Conservation (phyloP, 2,329 filamentous ascomycete genomes). For the Lachnellula hyalina region DNA sequence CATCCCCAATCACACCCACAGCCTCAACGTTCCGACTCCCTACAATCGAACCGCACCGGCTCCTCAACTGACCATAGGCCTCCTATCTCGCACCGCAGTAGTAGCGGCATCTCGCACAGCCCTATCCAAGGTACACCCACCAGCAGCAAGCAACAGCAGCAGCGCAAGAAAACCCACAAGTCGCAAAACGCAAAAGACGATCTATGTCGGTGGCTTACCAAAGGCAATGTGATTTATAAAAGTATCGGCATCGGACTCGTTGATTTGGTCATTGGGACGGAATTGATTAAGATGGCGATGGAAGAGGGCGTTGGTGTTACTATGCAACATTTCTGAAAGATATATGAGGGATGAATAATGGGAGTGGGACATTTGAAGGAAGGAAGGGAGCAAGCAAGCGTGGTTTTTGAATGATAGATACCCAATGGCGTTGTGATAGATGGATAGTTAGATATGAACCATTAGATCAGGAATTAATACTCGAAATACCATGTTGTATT, state of each 20-base stretch:
- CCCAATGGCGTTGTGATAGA: no score
- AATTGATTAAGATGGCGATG: slow-evolving; percentile 51
- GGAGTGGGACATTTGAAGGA: background rate
- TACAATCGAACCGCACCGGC: no score
- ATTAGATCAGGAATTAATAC: no score
- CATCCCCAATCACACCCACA: no score
- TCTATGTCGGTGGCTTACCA: slow-evolving; percentile 49
- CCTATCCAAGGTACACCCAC: background rate
- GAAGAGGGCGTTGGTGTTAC: slow-evolving; percentile 49
- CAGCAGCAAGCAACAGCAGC: background rate
- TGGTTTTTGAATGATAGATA: no score
- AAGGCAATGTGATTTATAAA: slow-evolving; percentile 64
- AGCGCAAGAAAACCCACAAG: slow-evolving; percentile 12
- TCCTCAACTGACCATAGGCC: no score
- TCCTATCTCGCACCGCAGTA: no score
- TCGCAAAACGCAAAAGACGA: slow-evolving; percentile 36
- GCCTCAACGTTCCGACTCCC: no score
- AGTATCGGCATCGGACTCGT: slow-evolving; percentile 62
- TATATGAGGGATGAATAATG: slow-evolving; percentile 37
- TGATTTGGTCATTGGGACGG: slow-evolving; percentile 58
- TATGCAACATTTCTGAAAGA: slow-evolving; percentile 49
- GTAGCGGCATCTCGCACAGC: no score
- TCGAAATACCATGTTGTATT: no score
- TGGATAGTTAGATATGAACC: no score
- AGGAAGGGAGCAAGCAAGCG: background rate